Evolutionary conservation across 495 filamentous ascomycete genomes (phyloP).

Genomic region (Friedmanniomyces simplex): DNA sequence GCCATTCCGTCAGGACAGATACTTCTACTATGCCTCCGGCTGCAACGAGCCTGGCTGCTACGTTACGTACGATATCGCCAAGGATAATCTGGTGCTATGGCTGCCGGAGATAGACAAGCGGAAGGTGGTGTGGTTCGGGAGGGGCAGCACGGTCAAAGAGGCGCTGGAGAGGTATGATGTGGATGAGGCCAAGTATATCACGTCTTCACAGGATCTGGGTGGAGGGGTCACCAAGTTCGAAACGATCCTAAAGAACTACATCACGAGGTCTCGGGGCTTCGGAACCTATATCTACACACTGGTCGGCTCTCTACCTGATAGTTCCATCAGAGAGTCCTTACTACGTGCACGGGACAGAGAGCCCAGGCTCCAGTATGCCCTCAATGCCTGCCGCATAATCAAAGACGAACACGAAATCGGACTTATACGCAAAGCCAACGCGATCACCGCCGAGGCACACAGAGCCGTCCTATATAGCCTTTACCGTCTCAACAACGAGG

Average conservation of each 20-base stretch:
- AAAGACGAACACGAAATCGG: conserved; percentile 74
- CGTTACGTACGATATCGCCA: conserved; percentile 52
- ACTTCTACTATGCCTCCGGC: conserved; percentile 63
- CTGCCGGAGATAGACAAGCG: conserved; percentile 36
- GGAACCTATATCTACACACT: not conserved
- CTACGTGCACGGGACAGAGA: not conserved
- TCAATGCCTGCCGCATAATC: conserved; percentile 60
- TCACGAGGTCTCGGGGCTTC: not conserved
- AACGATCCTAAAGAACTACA: not conserved
- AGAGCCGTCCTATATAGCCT: conserved; percentile 52
- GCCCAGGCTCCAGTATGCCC: conserved; percentile 29
- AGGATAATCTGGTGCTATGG: conserved; percentile 43
- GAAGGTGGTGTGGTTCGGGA: conserved; percentile 52
- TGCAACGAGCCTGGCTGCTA: conserved; percentile 49
- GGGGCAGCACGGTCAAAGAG: conserved; percentile 41
- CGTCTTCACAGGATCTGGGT: not conserved
- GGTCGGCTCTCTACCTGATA: not conserved
- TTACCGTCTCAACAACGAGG: conserved; percentile 56
- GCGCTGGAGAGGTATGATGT: conserved; percentile 34
- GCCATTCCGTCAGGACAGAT: conserved; percentile 54
- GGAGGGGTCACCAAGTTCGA: conserved; percentile 35
- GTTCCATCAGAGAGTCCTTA: not conserved
- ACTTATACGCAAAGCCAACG: conserved; percentile 68
- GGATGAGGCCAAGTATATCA: conserved; percentile 6
- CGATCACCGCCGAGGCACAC: conserved; percentile 65